Conservation (phyloP, 257 asterid species). For the Gardenia jasminoides region DNA sequence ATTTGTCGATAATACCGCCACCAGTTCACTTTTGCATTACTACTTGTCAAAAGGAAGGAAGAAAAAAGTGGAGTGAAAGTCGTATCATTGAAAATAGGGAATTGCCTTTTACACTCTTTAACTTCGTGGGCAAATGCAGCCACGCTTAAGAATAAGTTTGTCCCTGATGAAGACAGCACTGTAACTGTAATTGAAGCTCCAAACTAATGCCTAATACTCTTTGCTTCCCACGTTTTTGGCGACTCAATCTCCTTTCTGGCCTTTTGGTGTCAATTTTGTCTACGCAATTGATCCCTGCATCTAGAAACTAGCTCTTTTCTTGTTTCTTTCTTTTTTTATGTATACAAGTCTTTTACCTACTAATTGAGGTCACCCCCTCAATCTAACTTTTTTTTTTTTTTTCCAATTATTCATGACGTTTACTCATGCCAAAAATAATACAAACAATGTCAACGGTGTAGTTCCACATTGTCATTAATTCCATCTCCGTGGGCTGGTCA, state of each 20-base stretch:
- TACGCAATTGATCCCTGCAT: neutral
- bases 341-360: neutral
- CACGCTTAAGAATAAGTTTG: neutral
- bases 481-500: neutral
- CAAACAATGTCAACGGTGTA: neutral
- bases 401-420: neutral
- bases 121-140: neutral
- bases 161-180: neutral
- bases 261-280: neutral
- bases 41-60: neutral
- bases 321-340: too few relatives aligned
- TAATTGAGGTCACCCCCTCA: neutral
- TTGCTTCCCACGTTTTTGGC: constrained; percentile 24
- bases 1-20: neutral
- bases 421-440: neutral
- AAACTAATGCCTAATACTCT: constrained; percentile 7
- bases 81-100: constrained; percentile 1
- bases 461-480: neutral
- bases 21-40: constrained; percentile 4
- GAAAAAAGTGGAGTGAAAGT: neutral
- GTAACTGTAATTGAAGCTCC: neutral
- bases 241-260: neutral
- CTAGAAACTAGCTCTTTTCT: too few relatives aligned
- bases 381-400: neutral
- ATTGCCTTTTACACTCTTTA: neutral